Conservation (phyloP, 2,329 filamentous ascomycete species). For the Hypoxylon sp. region DNA sequence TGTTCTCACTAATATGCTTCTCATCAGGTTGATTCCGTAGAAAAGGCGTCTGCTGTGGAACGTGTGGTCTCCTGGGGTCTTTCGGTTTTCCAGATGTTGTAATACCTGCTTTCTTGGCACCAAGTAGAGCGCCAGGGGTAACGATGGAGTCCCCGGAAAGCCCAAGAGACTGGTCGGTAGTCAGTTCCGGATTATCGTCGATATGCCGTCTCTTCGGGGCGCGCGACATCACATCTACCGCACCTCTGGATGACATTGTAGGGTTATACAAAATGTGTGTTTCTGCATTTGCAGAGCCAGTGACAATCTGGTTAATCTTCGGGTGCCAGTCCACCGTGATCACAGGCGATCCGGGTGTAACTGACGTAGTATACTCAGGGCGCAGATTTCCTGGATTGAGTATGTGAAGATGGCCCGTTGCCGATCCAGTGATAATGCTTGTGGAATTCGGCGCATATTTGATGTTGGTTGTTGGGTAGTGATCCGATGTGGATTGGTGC, state of each 20-base stretch:
- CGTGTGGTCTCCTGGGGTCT: constrained; percentile 85
- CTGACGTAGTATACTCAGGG: constrained; percentile 83
- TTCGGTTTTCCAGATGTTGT: constrained; percentile 78
- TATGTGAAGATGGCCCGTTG: constrained; percentile 86
- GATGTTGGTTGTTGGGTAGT: constrained; percentile 87
- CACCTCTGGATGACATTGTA: constrained; percentile 79
- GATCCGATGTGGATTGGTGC: constrained; percentile 82
- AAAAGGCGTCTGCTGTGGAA: constrained; percentile 87
- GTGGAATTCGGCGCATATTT: constrained; percentile 85
- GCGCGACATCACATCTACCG: constrained; percentile 88
- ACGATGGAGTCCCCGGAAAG: constrained; percentile 86
- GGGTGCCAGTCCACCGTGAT: constrained; percentile 91
- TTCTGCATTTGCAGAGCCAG: constrained; percentile 89
- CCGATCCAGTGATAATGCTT: constrained; percentile 88
- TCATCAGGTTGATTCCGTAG: constrained; percentile 90
- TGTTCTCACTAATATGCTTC: constrained; percentile 85
- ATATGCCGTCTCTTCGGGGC: constrained; percentile 95
- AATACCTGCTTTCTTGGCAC: constrained; percentile 70
- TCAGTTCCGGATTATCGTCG: constrained; percentile 88
- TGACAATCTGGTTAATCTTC: constrained; percentile 95
- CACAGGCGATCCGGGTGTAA: constrained; percentile 85
- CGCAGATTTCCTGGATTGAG: constrained; percentile 90
- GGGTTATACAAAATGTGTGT: constrained; percentile 93
- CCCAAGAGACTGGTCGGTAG: constrained; percentile 82
- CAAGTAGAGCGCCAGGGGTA: constrained; percentile 67